Evolutionary conservation across 208 protist species (phyloP), one percentile per base, ranked within the genome.

Genomic region (Balamuthia mandrillaris): DNA sequence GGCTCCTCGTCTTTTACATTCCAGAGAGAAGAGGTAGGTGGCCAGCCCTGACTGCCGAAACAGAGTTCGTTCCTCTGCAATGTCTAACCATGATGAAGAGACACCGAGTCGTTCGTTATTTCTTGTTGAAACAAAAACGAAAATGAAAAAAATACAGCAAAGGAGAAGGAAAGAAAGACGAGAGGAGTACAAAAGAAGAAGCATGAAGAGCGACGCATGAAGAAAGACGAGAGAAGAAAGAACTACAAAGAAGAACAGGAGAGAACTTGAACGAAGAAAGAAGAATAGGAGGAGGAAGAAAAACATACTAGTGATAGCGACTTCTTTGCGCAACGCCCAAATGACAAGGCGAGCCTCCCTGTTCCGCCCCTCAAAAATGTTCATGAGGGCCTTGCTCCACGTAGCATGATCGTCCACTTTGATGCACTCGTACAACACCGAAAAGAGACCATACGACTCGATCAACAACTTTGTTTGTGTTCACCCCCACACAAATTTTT

Each of bases 11-110:
- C 65, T 37, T 44, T 75, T 75, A 33, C 65, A 75, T 33, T 75
- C 65, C 42, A 75, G 45, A 33, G 65, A 75, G 1, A 75, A 37
- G 27, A 75, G 18, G 65, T 44, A 75, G n/a, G 65, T 75, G 4
- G 65, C 65, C 65, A 75, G 42, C n/a, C 65, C 65, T 4, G 65
- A 54, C 42, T 75, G 65, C 2, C 65, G 65, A 27, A 75, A 75
- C 5, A 75, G 65, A 21, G 65, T 75, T 24, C n/a, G 21, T 33
- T 35, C 65, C n/a, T 37, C n/a, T n/a, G n/a, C n/a, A n/a, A n/a
- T n/a, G n/a, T n/a, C n/a, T n/a, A n/a, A n/a, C n/a, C n/a, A n/a
- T n/a, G n/a, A n/a, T n/a, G n/a, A n/a, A n/a, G n/a, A n/a, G n/a
- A n/a, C n/a, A n/a, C n/a, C n/a, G n/a, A n/a, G n/a, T n/a, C n/a